Evolutionary conservation across 2,329 filamentous ascomycete species (phyloP).

Genomic region (Claviceps pazoutovae): DNA sequence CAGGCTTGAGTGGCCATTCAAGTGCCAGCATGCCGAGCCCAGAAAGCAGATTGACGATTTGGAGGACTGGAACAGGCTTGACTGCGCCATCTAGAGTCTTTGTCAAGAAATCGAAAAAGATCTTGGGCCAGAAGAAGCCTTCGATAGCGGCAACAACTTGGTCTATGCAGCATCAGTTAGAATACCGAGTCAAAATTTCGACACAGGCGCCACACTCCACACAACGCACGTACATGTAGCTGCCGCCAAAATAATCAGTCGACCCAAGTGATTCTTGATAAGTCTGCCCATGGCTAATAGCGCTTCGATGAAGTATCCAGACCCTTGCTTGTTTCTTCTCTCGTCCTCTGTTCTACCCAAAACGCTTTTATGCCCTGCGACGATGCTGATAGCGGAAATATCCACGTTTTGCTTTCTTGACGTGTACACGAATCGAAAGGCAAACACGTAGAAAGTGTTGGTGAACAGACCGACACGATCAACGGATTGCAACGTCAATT

Average conservation of each 20-base stretch:
- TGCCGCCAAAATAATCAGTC: slow-evolving; percentile 81
- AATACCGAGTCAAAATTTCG: slow-evolving; percentile 6
- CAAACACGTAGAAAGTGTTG: slow-evolving; percentile 19
- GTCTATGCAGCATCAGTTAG: slow-evolving; percentile 38
- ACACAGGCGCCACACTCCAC: background rate
- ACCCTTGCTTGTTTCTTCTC: slow-evolving; percentile 4
- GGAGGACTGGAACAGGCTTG: slow-evolving; percentile 74
- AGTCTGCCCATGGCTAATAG: slow-evolving; percentile 67
- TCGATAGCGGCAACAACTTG: slow-evolving; percentile 74
- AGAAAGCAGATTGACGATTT: slow-evolving; percentile 78
- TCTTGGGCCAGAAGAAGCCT: slow-evolving; percentile 95
- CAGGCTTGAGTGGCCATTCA: slow-evolving; percentile 74
- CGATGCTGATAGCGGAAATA: background rate
- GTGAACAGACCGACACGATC: slow-evolving; percentile 39
- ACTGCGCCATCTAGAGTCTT: slow-evolving; percentile 78
- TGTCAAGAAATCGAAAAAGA: slow-evolving; percentile 95
- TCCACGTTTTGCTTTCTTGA: background rate
- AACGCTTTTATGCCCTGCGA: background rate
- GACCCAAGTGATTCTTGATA: slow-evolving; percentile 99
- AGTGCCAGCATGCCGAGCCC: slow-evolving; percentile 67
- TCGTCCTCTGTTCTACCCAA: background rate
- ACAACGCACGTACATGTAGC: slow-evolving; percentile 48
- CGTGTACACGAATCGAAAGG: background rate
- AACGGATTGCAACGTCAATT: slow-evolving; percentile 15
- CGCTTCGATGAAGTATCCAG: background rate